These are phyloP conservation scores for Tuber indicum DNA, from an alignment of 495 filamentous ascomycete genomes.

Conservation along the genomic window DNA sequence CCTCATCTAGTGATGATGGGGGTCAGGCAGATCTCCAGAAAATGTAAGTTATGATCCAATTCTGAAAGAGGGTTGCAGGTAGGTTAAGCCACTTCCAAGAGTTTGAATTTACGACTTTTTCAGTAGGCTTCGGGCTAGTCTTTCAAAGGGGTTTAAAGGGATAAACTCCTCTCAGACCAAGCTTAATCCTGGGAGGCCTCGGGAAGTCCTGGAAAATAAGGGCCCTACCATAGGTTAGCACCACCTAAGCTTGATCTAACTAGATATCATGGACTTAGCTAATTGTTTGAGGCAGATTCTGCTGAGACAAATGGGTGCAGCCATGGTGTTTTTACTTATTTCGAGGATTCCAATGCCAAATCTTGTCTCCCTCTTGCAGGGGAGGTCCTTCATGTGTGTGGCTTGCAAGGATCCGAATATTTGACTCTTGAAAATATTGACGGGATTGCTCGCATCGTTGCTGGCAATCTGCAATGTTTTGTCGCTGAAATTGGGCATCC, in stretches of 20 bases:
- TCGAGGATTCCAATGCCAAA: slow-evolving; percentile 2
- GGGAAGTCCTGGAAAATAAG: background rate
- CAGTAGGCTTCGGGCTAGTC: background rate
- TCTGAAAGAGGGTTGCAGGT: background rate
- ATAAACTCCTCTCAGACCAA: background rate
- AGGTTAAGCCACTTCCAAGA: background rate
- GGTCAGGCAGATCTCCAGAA: background rate
- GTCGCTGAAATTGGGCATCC: slow-evolving; percentile 24
- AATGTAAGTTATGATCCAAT: background rate
- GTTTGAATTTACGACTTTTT: background rate
- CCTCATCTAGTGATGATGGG: background rate
- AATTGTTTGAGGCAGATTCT: background rate
- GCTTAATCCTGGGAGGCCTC: background rate
- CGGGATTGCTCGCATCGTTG: slow-evolving; percentile 21
- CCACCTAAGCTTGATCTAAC: background rate
- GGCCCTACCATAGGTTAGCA: background rate
- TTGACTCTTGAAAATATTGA: slow-evolving; percentile 25
- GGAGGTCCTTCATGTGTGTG: slow-evolving; percentile 28
- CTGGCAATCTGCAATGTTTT: slow-evolving; percentile 25
- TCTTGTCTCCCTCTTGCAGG: slow-evolving; percentile 19
- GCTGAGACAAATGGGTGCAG: background rate
- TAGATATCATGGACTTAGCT: background rate
- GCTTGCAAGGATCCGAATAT: slow-evolving; percentile 17
- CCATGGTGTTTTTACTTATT: slow-evolving; percentile 20
- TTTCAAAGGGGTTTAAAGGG: background rate